Conservation (phyloP, 495 filamentous ascomycete species). For the Aspergillus sclerotiicarbonarius region DNA sequence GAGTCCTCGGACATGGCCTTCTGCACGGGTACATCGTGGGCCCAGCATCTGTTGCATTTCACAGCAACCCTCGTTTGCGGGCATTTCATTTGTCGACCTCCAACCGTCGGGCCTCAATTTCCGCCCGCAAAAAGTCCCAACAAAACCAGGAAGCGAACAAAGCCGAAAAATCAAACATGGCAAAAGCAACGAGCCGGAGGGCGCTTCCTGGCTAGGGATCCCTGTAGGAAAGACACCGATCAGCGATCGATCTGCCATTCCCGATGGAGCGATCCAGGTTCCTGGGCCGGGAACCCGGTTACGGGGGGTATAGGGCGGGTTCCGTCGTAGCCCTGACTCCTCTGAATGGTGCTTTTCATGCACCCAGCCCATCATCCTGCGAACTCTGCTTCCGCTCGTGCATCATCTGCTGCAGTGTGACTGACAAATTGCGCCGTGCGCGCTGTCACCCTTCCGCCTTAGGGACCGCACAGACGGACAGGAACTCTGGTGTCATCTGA, state of each 20-base stretch:
- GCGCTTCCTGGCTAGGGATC: too few species aligned
- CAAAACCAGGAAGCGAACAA: neutral
- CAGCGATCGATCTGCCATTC: slow-evolving; percentile 2
- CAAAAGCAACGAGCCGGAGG: neutral
- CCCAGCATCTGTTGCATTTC: neutral
- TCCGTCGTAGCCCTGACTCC: too few species aligned
- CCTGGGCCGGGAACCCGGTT: slow-evolving; percentile 4
- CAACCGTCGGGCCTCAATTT: neutral
- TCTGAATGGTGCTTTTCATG: neutral
- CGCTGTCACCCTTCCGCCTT: neutral
- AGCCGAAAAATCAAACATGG: neutral
- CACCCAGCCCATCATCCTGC: slow-evolving; percentile 3
- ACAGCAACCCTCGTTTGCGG: neutral
- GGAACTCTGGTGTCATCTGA: neutral
- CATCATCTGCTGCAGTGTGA: slow-evolving; percentile 5
- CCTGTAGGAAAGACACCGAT: slow-evolving; percentile 1
- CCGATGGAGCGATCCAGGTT: slow-evolving; percentile 1
- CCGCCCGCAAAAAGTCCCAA: neutral
- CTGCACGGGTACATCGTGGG: neutral
- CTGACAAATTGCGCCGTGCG: neutral
- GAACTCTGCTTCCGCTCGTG: slow-evolving; percentile 4
- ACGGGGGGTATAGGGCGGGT: neutral
- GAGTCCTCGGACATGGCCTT: too few species aligned
- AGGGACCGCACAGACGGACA: neutral
- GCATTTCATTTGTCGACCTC: neutral